Evolutionary conservation across 495 filamentous ascomycete genomes (phyloP).

Genomic region (Alectoria sarmentosa): DNA sequence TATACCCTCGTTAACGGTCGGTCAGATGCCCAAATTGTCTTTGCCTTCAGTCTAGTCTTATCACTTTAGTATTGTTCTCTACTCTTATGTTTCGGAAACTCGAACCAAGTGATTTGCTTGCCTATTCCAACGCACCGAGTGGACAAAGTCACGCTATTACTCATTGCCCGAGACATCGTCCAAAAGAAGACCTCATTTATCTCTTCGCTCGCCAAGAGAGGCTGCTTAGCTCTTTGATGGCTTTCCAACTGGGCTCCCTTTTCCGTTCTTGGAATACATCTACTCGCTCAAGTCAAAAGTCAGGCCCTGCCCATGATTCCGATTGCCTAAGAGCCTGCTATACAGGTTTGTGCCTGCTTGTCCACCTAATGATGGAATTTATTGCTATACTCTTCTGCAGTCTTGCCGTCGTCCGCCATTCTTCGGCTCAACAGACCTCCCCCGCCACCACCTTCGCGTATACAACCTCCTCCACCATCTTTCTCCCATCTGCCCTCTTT

Average conservation of each 20-base stretch:
- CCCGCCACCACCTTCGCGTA: background rate
- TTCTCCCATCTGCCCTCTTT: background rate
- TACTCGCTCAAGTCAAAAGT: background rate
- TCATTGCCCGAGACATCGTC: background rate
- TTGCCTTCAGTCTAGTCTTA: background rate
- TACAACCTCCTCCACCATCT: background rate
- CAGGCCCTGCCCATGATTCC: background rate
- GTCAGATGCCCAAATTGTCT: slow-evolving; percentile 18
- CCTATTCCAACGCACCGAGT: background rate
- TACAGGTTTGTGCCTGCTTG: background rate
- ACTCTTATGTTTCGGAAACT: background rate
- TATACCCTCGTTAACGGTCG: slow-evolving; percentile 16
- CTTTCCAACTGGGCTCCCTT: background rate
- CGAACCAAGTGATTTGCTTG: background rate
- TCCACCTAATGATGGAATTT: background rate
- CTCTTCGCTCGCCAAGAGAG: background rate
- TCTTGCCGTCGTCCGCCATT: background rate
- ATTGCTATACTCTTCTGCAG: background rate
- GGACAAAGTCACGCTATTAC: background rate
- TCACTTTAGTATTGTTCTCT: slow-evolving; percentile 1
- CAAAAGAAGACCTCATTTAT: background rate
- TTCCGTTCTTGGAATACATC: background rate
- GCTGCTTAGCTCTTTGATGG: background rate
- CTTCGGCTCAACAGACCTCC: background rate
- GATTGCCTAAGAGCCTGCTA: background rate